These are phyloP conservation scores for Persicaria maculosa DNA, from an alignment of 148 eudicot species.

Conservation along the genomic window DNA sequence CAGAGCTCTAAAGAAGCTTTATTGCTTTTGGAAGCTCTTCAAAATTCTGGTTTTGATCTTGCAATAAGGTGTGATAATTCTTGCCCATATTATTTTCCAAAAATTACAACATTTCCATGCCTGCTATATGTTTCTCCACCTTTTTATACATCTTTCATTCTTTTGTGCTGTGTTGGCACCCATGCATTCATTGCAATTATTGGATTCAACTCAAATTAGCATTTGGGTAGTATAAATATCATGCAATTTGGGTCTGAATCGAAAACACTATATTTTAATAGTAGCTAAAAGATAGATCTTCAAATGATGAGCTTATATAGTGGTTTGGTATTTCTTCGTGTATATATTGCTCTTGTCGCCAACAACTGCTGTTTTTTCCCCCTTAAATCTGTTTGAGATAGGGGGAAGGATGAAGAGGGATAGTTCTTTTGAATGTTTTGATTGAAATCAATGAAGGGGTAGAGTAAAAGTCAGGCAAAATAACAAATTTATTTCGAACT, in stretches of 20 bases:
- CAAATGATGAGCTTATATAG: not conserved
- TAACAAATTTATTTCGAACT: not conserved
- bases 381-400: not conserved
- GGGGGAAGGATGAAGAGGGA: not conserved
- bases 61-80: slow-evolving; percentile 50
- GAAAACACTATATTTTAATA: not conserved
- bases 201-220: not conserved
- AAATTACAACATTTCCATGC: not conserved
- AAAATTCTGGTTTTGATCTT: slow-evolving; percentile 72
- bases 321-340: not conserved
- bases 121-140: not conserved
- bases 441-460: too few species aligned
- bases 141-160: not conserved
- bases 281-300: not conserved
- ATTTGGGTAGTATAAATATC: not conserved
- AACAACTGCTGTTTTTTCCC: not conserved
- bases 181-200: not conserved
- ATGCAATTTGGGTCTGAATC: not conserved
- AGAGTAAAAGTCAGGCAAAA: not conserved
- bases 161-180: not conserved
- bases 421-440: too few species aligned
- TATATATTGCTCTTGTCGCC: not conserved
- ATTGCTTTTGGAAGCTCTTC: slow-evolving; percentile 53
- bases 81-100: not conserved
- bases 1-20: slow-evolving; percentile 47